Evolutionary conservation across 108 stramenopile species (phyloP), one percentile per base, ranked within the genome.

Genomic region (Parietichytrium sp.): DNA sequence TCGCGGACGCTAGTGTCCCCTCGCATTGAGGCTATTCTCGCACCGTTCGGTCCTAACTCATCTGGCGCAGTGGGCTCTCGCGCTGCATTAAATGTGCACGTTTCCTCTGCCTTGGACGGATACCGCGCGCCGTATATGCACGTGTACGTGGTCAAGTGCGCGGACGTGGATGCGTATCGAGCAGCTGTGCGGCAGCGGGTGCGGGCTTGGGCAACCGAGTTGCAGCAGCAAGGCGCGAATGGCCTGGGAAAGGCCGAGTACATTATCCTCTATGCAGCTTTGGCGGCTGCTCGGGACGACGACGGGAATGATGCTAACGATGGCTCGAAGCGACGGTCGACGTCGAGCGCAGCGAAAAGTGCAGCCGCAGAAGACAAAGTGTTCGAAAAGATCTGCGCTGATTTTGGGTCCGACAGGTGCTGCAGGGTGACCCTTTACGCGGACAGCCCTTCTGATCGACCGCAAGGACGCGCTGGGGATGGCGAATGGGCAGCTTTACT

Each of bases 401-500:
- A n/a, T n/a, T n/a, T n/a, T n/a, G n/a, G n/a, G n/a, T n/a, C n/a
- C n/a, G n/a, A n/a, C n/a, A n/a, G n/a, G n/a, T n/a, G n/a, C n/a
- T n/a, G n/a, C n/a, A n/a, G n/a, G n/a, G n/a, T n/a, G n/a, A n/a
- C n/a, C n/a, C n/a, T n/a, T n/a, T n/a, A n/a, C n/a, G n/a, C n/a
- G n/a, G n/a, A n/a, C n/a, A n/a, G n/a, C n/a, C n/a, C n/a, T n/a
- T n/a, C n/a, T n/a, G n/a, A n/a, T n/a, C n/a, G n/a, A n/a, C n/a
- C n/a, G n/a, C n/a, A n/a, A n/a, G n/a, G n/a, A n/a, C n/a, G 38
- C 8, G 23, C 61, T n/a, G 61, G 61, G 15, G 61, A 72, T 42
- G 61, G 61, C 61, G 61, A 72, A 25, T 72, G 61, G 61, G 33
- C 42, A 2, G 61, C 36, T 10, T n/a, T 72, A 20, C 36, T 72